These are phyloP conservation scores for Phylloporus sp. DNA, from an alignment of 768 basidiomycete genomes.

Conservation along the genomic window DNA sequence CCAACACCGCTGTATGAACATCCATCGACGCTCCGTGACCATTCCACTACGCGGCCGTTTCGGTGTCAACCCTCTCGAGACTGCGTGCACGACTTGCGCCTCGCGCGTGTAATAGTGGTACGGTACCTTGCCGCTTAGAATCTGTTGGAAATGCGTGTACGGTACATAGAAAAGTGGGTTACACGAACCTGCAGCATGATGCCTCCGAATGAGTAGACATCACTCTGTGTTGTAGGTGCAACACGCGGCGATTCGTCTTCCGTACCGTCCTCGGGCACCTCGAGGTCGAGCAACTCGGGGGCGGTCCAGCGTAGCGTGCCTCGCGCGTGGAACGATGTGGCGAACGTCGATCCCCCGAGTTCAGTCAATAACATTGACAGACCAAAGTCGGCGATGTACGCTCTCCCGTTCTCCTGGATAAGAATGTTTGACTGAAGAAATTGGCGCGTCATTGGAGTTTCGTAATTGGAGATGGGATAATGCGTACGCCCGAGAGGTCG, in stretches of 20 bases:
- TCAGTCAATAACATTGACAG: conserved; percentile 38
- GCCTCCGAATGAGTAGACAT: conserved; percentile 34
- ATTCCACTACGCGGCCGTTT: not conserved
- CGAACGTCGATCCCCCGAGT: conserved; percentile 29
- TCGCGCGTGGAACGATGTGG: conserved; percentile 26
- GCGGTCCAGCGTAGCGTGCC: conserved; percentile 51
- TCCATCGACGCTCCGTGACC: conserved; percentile 9
- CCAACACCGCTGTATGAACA: conserved; percentile 13
- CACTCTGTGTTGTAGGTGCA: conserved; percentile 27
- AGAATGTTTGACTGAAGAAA: conserved; percentile 39
- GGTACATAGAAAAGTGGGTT: too few relatives aligned
- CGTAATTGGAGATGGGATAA: too few relatives aligned
- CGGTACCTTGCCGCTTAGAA: conserved; percentile 10
- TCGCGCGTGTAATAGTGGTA: conserved; percentile 13
- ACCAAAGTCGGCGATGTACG: conserved; percentile 44
- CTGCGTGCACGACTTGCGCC: conserved; percentile 7
- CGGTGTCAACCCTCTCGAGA: conserved; percentile 3
- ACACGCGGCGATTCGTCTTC: not conserved
- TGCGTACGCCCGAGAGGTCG: conserved; percentile 27
- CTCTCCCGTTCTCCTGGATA: conserved; percentile 37
- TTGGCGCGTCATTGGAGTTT: too few relatives aligned
- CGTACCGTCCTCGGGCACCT: not conserved
- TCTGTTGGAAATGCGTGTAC: too few relatives aligned
- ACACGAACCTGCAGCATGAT: conserved; percentile 23
- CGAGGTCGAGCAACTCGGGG: conserved; percentile 32